phyloP scores from a whole-genome alignment of 768 basidiomycete species.

The Termitomyces titanicus region DNA sequence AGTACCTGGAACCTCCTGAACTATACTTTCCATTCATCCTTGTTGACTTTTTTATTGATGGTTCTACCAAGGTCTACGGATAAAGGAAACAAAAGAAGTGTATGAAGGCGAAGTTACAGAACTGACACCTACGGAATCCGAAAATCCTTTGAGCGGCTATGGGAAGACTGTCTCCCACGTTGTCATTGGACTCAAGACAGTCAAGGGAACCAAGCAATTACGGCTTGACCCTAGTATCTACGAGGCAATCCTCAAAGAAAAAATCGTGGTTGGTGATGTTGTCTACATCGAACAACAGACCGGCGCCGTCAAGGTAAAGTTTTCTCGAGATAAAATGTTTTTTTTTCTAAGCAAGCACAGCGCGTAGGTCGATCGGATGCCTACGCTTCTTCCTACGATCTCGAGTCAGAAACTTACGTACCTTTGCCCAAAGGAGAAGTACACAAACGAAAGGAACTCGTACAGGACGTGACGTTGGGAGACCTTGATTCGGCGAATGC shows the following conservation, averaged over 20 bases:
- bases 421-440: slow-evolving; percentile 62
- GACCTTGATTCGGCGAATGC: slow-evolving; percentile 97
- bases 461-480: slow-evolving; percentile 48
- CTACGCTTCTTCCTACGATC: slow-evolving; percentile 95
- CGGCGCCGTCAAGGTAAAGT: slow-evolving; percentile 85
- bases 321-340: slow-evolving; percentile 5
- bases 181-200: slow-evolving; percentile 92
- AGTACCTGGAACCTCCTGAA: neutral
- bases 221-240: slow-evolving; percentile 94
- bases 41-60: neutral
- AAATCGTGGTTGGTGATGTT: slow-evolving; percentile 94
- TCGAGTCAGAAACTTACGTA: slow-evolving; percentile 98
- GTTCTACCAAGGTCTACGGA: slow-evolving; percentile 71
- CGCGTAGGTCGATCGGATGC: slow-evolving; percentile 96
- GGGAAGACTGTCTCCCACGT: slow-evolving; percentile 99
- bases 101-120: slow-evolving; percentile 99
- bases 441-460: slow-evolving; percentile 22
- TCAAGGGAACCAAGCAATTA: slow-evolving; percentile 89
- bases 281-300: slow-evolving; percentile 93
- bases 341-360: slow-evolving; percentile 32
- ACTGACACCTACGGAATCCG: slow-evolving; percentile 91
- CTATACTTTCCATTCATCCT: neutral
- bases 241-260: slow-evolving; percentile 96
- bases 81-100: slow-evolving; percentile 99
- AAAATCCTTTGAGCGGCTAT: slow-evolving; percentile 96